These are phyloP conservation scores for Brachypodium distachyon DNA, from an alignment of 202 grass and related monocot genomes.

Conservation along the genomic window DNA sequence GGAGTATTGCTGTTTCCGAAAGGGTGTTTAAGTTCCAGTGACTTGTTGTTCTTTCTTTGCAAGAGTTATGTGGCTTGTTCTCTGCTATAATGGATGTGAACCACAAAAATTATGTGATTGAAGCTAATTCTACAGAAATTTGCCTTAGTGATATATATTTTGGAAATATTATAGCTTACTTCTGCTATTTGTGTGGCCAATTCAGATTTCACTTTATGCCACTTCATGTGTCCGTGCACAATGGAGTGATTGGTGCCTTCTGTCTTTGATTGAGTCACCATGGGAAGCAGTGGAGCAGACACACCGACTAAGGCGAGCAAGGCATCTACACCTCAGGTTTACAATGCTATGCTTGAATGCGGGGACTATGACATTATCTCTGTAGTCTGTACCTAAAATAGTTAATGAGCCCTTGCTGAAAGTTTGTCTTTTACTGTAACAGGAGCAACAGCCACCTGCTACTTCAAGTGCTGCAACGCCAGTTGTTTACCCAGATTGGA, in stretches of 20 bases:
- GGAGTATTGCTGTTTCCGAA: not conserved
- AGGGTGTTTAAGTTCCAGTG: not conserved
- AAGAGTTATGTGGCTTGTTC: not conserved
- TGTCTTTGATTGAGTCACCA: conserved; percentile 24
- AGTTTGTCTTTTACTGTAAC: not conserved
- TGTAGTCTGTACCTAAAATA: not conserved
- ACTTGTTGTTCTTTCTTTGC: too few species aligned
- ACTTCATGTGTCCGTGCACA: conserved; percentile 4
- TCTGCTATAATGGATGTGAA: not conserved
- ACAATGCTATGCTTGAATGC: too few species aligned
- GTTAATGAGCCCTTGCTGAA: not conserved
- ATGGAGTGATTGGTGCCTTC: conserved; percentile 33
- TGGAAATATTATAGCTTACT: conserved; percentile 18
- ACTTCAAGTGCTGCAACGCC: conserved; percentile 33
- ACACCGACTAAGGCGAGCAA: conserved; percentile 63
- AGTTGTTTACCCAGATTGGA: conserved; percentile 78
- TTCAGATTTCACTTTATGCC: conserved; percentile 30
- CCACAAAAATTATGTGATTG: not conserved
- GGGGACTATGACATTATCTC: not conserved
- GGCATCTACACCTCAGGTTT: conserved; percentile 65
- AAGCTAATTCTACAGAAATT: not conserved
- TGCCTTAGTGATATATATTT: not conserved
- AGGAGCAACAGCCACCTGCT: conserved; percentile 78
- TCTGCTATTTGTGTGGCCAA: not conserved
- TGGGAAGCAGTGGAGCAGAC: conserved; percentile 74